These are phyloP conservation scores for Somion occarium DNA, from an alignment of 1,284 basidiomycete genomes.

Conservation along the genomic window DNA sequence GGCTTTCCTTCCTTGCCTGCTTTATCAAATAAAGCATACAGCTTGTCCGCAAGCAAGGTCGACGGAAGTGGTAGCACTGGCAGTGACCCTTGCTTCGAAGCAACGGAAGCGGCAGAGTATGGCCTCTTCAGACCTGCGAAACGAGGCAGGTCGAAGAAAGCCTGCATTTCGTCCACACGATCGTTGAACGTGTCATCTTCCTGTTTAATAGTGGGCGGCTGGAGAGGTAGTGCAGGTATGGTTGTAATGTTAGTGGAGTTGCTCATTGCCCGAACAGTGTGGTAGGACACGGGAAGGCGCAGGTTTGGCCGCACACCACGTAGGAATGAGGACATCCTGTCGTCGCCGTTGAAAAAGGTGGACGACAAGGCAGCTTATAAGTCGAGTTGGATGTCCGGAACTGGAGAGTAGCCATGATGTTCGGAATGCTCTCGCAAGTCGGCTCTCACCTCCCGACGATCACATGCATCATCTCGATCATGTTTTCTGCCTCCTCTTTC, in stretches of 20 bases:
- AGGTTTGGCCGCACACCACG: slow-evolving; percentile 2
- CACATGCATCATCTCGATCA: not conserved
- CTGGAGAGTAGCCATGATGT: too few species aligned
- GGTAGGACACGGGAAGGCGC: not conserved
- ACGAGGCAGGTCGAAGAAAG: slow-evolving; percentile 74
- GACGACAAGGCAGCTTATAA: too few species aligned
- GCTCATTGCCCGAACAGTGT: not conserved
- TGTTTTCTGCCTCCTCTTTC: not conserved
- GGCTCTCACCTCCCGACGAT: too few species aligned
- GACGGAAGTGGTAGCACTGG: slow-evolving; percentile 76
- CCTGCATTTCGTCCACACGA: slow-evolving; percentile 58
- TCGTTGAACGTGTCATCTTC: slow-evolving; percentile 66
- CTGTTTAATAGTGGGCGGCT: slow-evolving; percentile 57
- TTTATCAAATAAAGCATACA: slow-evolving; percentile 62
- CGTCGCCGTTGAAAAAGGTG: not conserved
- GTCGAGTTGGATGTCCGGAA: not conserved
- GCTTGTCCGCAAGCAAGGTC: slow-evolving; percentile 78
- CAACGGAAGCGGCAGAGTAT: slow-evolving; percentile 76
- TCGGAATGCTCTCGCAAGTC: too few species aligned
- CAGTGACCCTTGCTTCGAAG: slow-evolving; percentile 85
- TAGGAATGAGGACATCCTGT: slow-evolving; percentile 7
- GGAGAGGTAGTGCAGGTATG: slow-evolving; percentile 43
- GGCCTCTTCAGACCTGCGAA: slow-evolving; percentile 74
- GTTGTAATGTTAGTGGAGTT: slow-evolving; percentile 5
- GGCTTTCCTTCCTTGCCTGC: slow-evolving; percentile 65